Evolutionary conservation across 352 stramenopile species (phyloP), one percentile per base, ranked within the genome.

Genomic region (Pythium oligandrum): DNA sequence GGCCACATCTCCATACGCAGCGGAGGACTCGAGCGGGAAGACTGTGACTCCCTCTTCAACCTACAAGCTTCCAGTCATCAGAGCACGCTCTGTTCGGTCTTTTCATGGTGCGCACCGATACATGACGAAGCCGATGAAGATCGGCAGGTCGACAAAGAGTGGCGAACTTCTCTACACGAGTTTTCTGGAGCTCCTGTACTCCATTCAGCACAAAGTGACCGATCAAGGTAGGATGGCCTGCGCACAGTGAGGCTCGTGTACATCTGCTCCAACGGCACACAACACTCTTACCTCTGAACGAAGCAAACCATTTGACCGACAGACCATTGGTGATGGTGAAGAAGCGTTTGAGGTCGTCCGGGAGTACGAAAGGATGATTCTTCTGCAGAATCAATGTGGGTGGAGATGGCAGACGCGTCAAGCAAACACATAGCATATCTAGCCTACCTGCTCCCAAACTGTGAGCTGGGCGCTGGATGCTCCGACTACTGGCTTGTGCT

Each of bases 291-390:
- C 76, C 71, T 35, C 64, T 66, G 53, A 90, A 79, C 34, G 53
- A 51, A 2, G 64, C 71, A 53, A 83, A 88, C 82, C 82, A 92
- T 56, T 88, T 89, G 48, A 88, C 60, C 0, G 73, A 80, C 17
- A 92, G 44, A 6, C 82, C 82, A 45, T 92, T 92, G 30, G 73
- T 68, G 57, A 83, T 68, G 6, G 55, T 73, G 44, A 83, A 87
- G 54, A 90, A 92, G 30, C 67, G 75, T 57, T 73, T 81, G 51
- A 92, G 61, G 55, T 90, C 78, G 6, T 82, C 63, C 26, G 82
- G 82, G 36, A 92, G 60, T 6, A 63, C 32, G 45, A 63, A 70
- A 0, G 79, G 75, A 11, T 68, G 66, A 45, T 92, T 78, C 62
- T 86, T 86, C 66, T 89, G 40, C 36, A 36, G 3, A 5, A 8